Conservation (phyloP, 805 yeast genomes). For the Starmerella tilneyi region DNA sequence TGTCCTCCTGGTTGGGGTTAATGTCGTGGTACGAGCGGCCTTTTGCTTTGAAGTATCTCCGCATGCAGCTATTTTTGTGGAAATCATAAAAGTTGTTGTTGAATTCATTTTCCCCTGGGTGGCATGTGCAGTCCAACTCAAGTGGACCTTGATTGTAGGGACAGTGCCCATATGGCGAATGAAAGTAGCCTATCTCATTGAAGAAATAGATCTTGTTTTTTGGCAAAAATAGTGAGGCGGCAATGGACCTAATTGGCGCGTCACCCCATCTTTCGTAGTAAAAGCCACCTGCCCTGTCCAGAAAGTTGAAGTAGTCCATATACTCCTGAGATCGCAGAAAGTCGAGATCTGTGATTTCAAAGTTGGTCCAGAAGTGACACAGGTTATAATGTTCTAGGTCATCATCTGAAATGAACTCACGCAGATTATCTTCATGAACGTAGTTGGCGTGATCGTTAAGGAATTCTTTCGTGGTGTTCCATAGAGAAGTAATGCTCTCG, state of each 20-base stretch:
- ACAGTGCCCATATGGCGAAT: slow-evolving; percentile 58
- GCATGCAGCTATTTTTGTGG: slow-evolving; percentile 23
- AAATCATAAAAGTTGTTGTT: slow-evolving; percentile 20
- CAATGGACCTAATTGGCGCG: slow-evolving; percentile 82
- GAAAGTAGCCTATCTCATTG: slow-evolving; percentile 65
- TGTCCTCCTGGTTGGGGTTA: slow-evolving; percentile 13
- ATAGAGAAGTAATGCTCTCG: slow-evolving; percentile 52
- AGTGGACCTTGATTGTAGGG: slow-evolving; percentile 49
- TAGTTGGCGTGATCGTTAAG: slow-evolving; percentile 40
- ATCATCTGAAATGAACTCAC: slow-evolving; percentile 63
- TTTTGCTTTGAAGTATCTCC: slow-evolving; percentile 23
- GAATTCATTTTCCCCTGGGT: slow-evolving; percentile 21
- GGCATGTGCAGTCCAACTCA: slow-evolving; percentile 48
- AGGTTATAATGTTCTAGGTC: slow-evolving; percentile 59
- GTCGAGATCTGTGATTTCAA: slow-evolving; percentile 65
- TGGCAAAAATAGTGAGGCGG: slow-evolving; percentile 67
- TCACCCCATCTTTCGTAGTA: slow-evolving; percentile 95
- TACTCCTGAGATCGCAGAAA: slow-evolving; percentile 72
- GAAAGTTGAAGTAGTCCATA: slow-evolving; percentile 53
- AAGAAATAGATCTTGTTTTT: slow-evolving; percentile 67
- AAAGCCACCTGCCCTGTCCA: slow-evolving; percentile 82
- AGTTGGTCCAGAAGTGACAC: slow-evolving; percentile 86
- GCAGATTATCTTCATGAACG: slow-evolving; percentile 46
- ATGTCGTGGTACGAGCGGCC: slow-evolving; percentile 17
- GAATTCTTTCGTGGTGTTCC: slow-evolving; percentile 46